Evolutionary conservation across 108 stramenopile genomes (phyloP), one percentile per base, ranked within the genome.

Genomic region (Fragilaria crotonensis): DNA sequence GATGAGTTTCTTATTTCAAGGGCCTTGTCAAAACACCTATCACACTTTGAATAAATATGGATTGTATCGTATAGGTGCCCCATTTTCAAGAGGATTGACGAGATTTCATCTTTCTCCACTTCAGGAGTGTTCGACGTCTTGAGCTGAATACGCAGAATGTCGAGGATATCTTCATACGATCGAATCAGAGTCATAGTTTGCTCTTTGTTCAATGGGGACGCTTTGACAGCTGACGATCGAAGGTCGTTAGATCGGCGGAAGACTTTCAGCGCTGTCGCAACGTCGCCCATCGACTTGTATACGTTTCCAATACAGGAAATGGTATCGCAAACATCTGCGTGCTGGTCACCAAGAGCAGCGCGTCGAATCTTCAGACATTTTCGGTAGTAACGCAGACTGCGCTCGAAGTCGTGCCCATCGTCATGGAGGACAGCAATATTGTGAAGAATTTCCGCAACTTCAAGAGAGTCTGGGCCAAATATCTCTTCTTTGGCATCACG

Each of bases 261-360:
- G 44, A 79, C 67, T 33, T 69, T 59, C 2, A 72, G 53, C 22
- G 72, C 71, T 33, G 54, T 72, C 18, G 64, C 29, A 30, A 32
- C 52, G 27, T 76, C 58, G 26, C 63, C 62, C 29, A 45, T 71
- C 17, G 45, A 31, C n/a, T 59, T 47, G 57, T 76, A 76, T 4
- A 72, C 63, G 54, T 72, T 79, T 4, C 70, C 78, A n/a, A 79
- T 64, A 30, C 74, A 64, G 25, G 75, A 29, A 9, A 79, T 55
- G 48, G 66, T 62, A 23, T 79, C 74, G 31, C 74, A 75, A 32
- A 79, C 63, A 33, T 76, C 67, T 21, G 51, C 55, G 33, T 79
- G 71, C 25, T 63, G 30, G 18, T 56, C 53, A 30, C 71, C 54
- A 5, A 57, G 30, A n/a, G 63, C 29, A 28, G 60, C 48, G 21